phyloP scores from a whole-genome alignment of 306 rosid species.

The Fagus sylvatica region DNA sequence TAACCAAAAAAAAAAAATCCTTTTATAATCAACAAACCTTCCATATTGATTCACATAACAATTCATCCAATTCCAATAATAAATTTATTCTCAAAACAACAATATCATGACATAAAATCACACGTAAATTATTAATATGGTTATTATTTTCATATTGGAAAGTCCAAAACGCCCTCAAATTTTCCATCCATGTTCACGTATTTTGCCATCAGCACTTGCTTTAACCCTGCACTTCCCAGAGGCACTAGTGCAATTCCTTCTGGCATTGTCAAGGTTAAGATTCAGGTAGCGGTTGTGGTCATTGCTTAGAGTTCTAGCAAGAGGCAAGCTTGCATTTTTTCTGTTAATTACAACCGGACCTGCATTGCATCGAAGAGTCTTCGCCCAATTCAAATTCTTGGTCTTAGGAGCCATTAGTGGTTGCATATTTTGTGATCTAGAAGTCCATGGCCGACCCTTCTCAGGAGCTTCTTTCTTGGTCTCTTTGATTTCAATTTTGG shows the following conservation, averaged over 20 bases:
- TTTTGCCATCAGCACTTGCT: slow-evolving; percentile 15
- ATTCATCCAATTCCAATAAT: too few relatives aligned
- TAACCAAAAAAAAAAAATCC: too few relatives aligned
- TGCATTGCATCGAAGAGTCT: slow-evolving; percentile 40
- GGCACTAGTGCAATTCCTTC: neutral
- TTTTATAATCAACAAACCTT: too few relatives aligned
- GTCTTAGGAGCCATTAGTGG: neutral
- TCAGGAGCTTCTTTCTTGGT: slow-evolving; percentile 30
- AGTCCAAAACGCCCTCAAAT: slow-evolving; percentile 21
- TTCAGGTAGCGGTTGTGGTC: neutral
- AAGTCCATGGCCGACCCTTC: slow-evolving; percentile 23
- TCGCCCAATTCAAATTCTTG: slow-evolving; percentile 65
- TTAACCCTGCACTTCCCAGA: neutral
- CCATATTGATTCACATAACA: too few relatives aligned
- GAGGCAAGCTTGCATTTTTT: slow-evolving; percentile 21
- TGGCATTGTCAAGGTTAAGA: neutral
- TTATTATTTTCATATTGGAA: neutral
- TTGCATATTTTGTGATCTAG: slow-evolving; percentile 20
- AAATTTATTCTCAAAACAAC: neutral
- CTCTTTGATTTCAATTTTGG: slow-evolving; percentile 60
- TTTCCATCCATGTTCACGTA: slow-evolving; percentile 42
- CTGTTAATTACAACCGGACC: slow-evolving; percentile 24
- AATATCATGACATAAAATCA: neutral
- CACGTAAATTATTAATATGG: neutral
- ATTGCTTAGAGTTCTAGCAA: neutral